phyloP scores from a whole-genome alignment of 345 rosid genomes.

The rapeseed (Brassica napus) region DNA sequence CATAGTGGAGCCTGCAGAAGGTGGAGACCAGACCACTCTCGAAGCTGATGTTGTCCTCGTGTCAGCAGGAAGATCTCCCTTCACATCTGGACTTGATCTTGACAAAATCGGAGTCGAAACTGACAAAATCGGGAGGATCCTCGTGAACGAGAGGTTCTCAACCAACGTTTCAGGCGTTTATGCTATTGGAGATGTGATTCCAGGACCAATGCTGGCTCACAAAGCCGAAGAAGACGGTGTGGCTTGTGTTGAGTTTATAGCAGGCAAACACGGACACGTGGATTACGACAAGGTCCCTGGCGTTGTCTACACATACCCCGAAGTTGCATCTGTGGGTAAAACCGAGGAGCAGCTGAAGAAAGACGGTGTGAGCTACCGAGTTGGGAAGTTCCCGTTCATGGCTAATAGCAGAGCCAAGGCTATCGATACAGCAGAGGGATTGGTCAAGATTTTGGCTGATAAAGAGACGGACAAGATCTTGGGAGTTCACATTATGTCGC shows the following conservation, averaged over 20 bases:
- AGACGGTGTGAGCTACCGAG: conserved; percentile 69
- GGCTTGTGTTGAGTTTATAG: conserved; percentile 73
- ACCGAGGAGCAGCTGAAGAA: conserved; percentile 97
- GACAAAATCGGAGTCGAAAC: conserved; percentile 93
- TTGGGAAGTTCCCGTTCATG: conserved; percentile 96
- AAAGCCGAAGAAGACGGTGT: conserved; percentile 99
- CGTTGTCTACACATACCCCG: conserved; percentile 96
- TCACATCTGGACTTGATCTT: conserved; percentile 86
- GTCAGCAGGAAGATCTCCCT: conserved; percentile 92
- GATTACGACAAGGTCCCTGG: conserved; percentile 99
- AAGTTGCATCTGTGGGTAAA: conserved; percentile 96
- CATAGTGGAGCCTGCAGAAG: conserved; percentile 84
- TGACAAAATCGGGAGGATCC: conserved; percentile 78
- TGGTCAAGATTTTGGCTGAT: conserved; percentile 90
- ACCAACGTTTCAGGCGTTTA: conserved; percentile 82
- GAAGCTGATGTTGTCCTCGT: conserved; percentile 98
- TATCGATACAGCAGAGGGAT: conserved; percentile 87
- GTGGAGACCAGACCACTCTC: conserved; percentile 79
- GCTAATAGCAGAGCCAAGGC: conserved; percentile 99
- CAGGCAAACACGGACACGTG: conserved; percentile 95
- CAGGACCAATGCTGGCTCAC: conserved; percentile 99
- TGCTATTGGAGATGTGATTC: conserved; percentile 98
- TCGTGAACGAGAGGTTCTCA: conserved; percentile 75
- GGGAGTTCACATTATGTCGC: conserved; percentile 95
- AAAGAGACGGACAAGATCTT: conserved; percentile 93